A percentile compares a stretch with the other conserved stretches of the same genome.
Conservation (phyloP, 352 stramenopile species). For the Plasmopara halstedii region DNA sequence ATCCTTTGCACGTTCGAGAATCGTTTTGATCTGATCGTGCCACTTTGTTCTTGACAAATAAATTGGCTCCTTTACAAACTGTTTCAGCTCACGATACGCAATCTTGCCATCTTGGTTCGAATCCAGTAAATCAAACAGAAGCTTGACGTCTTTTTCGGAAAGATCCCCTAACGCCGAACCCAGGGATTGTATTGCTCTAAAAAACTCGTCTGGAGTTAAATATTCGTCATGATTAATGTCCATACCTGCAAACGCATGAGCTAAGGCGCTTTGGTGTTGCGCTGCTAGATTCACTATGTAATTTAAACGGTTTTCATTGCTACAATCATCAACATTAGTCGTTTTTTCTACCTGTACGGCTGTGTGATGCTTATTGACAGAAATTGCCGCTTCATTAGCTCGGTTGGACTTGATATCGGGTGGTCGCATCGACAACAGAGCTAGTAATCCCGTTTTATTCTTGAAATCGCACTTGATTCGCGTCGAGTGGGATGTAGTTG, state of each 20-base stretch:
- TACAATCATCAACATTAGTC: not conserved
- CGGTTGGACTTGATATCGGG: not conserved
- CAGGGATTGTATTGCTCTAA: conserved; percentile 36
- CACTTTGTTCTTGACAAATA: conserved; percentile 13
- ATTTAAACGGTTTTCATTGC: conserved; percentile 29
- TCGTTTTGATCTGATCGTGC: conserved; percentile 42
- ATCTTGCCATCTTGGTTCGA: conserved; percentile 40
- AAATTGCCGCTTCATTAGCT: not conserved
- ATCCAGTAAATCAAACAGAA: conserved; percentile 30
- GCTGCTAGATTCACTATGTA: conserved; percentile 26
- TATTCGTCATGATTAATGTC: conserved; percentile 37
- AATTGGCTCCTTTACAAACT: conserved; percentile 27
- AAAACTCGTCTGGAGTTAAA: conserved; percentile 39
- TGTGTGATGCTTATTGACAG: not conserved
- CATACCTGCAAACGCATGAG: conserved; percentile 36
- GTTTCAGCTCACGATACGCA: conserved; percentile 33
- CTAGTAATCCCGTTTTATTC: conserved; percentile 34
- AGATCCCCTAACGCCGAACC: conserved; percentile 39
- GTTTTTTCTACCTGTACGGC: not conserved
- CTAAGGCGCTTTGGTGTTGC: conserved; percentile 22
- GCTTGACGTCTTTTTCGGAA: conserved; percentile 28
- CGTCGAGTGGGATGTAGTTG: conserved; percentile 11
- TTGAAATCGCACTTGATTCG: conserved; percentile 53
- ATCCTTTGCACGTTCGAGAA: conserved; percentile 42
- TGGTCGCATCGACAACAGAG: conserved; percentile 40